These are phyloP conservation scores for Apocynum venetum DNA, from an alignment of 257 asterid genomes.

Conservation along the genomic window DNA sequence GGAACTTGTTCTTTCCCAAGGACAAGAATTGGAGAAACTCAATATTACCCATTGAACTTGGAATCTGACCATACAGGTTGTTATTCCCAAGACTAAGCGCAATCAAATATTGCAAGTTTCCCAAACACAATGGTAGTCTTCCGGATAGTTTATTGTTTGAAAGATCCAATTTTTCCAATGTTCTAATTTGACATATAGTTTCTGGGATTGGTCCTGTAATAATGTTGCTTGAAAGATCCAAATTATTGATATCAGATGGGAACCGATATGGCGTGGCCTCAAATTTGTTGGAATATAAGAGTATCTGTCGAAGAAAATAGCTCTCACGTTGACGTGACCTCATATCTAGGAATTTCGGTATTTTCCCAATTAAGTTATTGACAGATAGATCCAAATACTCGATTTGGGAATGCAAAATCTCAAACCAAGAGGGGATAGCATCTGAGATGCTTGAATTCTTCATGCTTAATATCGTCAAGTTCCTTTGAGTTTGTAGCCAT, in stretches of 20 bases:
- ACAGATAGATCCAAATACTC: neutral
- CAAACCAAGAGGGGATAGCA: neutral
- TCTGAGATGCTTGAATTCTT: slow-evolving; percentile 18
- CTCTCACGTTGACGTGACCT: too few species aligned
- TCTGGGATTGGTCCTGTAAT: neutral
- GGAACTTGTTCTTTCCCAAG: slow-evolving; percentile 19
- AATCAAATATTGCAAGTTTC: neutral
- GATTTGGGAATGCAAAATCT: neutral
- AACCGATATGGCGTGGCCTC: too few species aligned
- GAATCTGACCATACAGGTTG: slow-evolving; percentile 24
- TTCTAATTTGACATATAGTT: neutral
- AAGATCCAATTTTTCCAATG: neutral
- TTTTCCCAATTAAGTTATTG: neutral
- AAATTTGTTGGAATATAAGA: too few species aligned
- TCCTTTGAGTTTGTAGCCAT: slow-evolving; percentile 19
- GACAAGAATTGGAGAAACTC: slow-evolving; percentile 13
- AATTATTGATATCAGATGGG: too few species aligned
- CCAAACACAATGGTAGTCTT: slow-evolving; percentile 13
- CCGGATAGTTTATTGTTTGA: slow-evolving; percentile 14
- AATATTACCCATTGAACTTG: slow-evolving; percentile 25
- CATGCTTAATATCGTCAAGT: neutral
- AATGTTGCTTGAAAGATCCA: neutral
- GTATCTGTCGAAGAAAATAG: too few species aligned
- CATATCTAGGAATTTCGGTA: neutral
- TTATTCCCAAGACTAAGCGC: slow-evolving; percentile 11